Evolutionary conservation across 75 land plant species (phyloP).

Genomic region (Pinus taeda): DNA sequence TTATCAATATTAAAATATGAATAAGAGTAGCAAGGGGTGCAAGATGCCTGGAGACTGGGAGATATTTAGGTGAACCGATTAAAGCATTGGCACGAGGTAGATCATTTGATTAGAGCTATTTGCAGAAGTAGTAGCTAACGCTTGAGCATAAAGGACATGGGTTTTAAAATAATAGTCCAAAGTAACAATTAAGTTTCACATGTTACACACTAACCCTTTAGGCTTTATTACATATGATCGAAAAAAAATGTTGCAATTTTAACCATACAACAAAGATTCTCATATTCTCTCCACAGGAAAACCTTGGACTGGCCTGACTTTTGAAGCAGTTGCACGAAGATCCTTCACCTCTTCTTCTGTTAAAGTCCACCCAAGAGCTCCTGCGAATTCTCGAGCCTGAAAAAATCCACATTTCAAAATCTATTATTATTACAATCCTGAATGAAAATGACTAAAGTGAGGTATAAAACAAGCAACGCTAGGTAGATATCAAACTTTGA

Average conservation of each 20-base stretch:
- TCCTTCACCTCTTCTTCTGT: slow-evolving; percentile 59
- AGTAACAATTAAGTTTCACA: not conserved
- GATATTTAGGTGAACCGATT: not conserved
- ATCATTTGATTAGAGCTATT: not conserved
- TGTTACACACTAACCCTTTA: too few relatives aligned
- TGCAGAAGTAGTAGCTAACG: not conserved
- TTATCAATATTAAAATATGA: too few relatives aligned
- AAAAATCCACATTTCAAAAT: slow-evolving; percentile 4
- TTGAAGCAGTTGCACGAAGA: slow-evolving; percentile 64
- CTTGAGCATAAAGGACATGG: not conserved
- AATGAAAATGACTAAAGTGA: not conserved
- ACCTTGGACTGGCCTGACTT: slow-evolving; percentile 55
- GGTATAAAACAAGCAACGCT: not conserved
- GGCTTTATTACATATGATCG: too few relatives aligned
- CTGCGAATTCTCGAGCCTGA: slow-evolving; percentile 79
- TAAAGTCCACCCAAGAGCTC: slow-evolving; percentile 90
- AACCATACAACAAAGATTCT: not conserved
- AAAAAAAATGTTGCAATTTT: not conserved
- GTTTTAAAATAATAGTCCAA: not conserved
- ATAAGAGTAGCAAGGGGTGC: not conserved
- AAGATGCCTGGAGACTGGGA: not conserved
- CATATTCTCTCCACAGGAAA: slow-evolving; percentile 77
- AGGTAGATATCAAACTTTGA: not conserved
- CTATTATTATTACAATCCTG: not conserved
- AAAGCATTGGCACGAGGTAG: not conserved